Evolutionary conservation across 2,329 filamentous ascomycete genomes (phyloP).

Genomic region (Thielaviopsis ethacetica): DNA sequence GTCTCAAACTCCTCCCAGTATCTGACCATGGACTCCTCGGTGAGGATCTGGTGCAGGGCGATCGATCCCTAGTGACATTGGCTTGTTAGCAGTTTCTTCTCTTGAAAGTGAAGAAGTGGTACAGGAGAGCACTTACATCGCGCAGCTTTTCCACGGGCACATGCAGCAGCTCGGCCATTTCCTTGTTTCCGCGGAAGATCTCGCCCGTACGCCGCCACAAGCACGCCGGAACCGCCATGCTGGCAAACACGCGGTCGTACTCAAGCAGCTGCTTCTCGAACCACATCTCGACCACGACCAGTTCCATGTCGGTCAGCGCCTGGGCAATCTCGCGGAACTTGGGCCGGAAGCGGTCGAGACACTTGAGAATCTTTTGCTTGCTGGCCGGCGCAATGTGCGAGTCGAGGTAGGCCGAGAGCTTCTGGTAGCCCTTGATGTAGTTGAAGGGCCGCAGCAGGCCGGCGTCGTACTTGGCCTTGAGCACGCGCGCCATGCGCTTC

Average conservation of each 20-base stretch:
- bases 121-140: constrained; percentile 49
- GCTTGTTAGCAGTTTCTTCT: neutral
- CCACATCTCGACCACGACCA: constrained; percentile 97
- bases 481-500: constrained; percentile 84
- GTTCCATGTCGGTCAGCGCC: constrained; percentile 77
- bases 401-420: constrained; percentile 82
- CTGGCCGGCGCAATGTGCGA: constrained; percentile 66
- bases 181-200: constrained; percentile 93
- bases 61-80: constrained; percentile 61
- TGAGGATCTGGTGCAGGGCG: constrained; percentile 86
- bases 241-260: constrained; percentile 94
- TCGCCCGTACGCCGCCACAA: constrained; percentile 95
- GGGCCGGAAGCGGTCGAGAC: constrained; percentile 82
- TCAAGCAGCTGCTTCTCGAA: constrained; percentile 94
- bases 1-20: constrained; percentile 99
- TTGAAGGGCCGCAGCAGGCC: constrained; percentile 93
- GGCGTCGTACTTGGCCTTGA: constrained; percentile 91
- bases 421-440: constrained; percentile 90
- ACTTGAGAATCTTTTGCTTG: constrained; percentile 79
- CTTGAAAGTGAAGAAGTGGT: too few relatives aligned
- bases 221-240: constrained; percentile 96
- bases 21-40: constrained; percentile 83
- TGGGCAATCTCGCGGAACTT: constrained; percentile 95
- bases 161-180: constrained; percentile 93
- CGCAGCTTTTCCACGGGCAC: constrained; percentile 80